A percentile compares a stretch with the other conserved stretches of the same genome.
phyloP scores from a whole-genome alignment of 176 grass and related monocot species.

The Juncus effusus region DNA sequence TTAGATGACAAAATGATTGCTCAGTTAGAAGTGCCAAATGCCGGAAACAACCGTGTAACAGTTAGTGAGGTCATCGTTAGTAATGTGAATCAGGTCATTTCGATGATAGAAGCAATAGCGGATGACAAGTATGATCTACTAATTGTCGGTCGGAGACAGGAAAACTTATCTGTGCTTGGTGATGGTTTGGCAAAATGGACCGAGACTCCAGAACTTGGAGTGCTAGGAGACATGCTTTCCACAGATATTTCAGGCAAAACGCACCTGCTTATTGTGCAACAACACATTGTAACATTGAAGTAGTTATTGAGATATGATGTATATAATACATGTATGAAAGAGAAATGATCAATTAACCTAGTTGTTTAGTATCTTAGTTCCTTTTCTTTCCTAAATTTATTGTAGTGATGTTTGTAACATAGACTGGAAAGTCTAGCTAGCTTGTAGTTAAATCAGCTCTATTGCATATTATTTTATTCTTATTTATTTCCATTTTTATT shows the following conservation, averaged over 20 bases:
- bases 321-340: too few relatives aligned
- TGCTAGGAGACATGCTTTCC: conserved; percentile 37
- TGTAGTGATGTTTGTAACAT: too few relatives aligned
- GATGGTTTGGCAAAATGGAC: conserved; percentile 16
- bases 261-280: conserved; percentile 34
- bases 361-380: too few relatives aligned
- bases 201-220: conserved; percentile 38
- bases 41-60: conserved; percentile 9
- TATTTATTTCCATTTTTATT: too few relatives aligned
- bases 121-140: conserved; percentile 17
- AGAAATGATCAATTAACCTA: too few relatives aligned
- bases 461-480: too few relatives aligned
- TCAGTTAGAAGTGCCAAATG: conserved; percentile 14
- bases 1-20: conserved; percentile 26
- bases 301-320: too few relatives aligned
- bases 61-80: conserved; percentile 17
- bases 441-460: too few relatives aligned
- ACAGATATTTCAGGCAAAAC: conserved; percentile 13
- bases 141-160: conserved; percentile 27
- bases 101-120: neutral
- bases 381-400: too few relatives aligned
- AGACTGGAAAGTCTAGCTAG: too few relatives aligned
- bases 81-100: conserved; percentile 13
- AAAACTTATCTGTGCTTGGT: neutral
- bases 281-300: neutral